Percentiles rank a stretch among this genome's conserved stretches.
Conservation (phyloP, 331 rosid species). For the Dryas integrifolia region DNA sequence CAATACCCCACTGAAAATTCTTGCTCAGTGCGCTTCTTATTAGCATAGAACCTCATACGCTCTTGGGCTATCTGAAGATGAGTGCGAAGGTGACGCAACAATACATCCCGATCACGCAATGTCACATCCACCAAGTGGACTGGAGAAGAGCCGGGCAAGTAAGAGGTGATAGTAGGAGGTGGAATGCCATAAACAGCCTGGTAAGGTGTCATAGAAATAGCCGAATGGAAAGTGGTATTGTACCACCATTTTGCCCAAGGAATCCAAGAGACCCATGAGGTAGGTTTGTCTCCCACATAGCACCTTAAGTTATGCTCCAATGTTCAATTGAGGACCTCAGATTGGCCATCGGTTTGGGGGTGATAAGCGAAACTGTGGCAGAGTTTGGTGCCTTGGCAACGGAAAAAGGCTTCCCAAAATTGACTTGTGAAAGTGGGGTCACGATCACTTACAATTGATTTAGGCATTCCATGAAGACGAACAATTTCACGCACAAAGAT, state of each 20-base stretch:
- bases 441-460: neutral
- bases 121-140: neutral
- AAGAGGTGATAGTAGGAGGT: neutral
- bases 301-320: neutral
- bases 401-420: neutral
- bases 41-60: neutral
- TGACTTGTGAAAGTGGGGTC: neutral
- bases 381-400: neutral
- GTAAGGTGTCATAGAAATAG: neutral
- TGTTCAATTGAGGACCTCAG: neutral
- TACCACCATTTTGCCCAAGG: slow-evolving; percentile 13
- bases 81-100: neutral
- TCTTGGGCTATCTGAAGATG: neutral
- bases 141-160: neutral
- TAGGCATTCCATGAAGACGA: neutral
- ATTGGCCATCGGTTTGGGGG: neutral
- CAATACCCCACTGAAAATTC: neutral
- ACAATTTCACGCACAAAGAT: neutral
- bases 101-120: neutral
- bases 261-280: neutral
- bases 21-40: neutral
- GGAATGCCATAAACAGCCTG: neutral
- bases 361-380: neutral
- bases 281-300: neutral
- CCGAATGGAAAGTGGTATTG: neutral